Evolutionary conservation across 2,329 filamentous ascomycete genomes (phyloP).

Genomic region (Delphinella strobiligena): DNA sequence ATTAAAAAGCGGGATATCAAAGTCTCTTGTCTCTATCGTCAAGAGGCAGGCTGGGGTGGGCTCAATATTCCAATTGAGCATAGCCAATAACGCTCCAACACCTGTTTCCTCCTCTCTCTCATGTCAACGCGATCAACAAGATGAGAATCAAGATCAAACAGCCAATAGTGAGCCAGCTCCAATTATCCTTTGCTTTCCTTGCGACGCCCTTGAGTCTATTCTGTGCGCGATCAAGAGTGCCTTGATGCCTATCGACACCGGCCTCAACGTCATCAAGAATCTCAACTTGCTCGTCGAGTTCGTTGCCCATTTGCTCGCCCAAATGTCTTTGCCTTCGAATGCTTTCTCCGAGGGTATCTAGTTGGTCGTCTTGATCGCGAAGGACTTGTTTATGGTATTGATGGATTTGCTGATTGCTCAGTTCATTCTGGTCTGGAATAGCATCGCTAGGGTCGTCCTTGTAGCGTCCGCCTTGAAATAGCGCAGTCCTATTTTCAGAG

Average conservation of each 20-base stretch:
- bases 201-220: conserved; percentile 60
- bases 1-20: no score
- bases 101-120: neutral
- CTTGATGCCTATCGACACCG: conserved; percentile 68
- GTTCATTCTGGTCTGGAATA: conserved; percentile 38
- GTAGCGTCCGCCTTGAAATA: conserved; percentile 45
- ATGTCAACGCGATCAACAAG: conserved; percentile 50
- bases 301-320: conserved; percentile 90
- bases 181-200: conserved; percentile 67
- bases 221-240: conserved; percentile 62
- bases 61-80: no score
- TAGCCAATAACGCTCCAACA: no score
- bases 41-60: no score
- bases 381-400: conserved; percentile 70
- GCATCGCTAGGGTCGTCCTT: conserved; percentile 51
- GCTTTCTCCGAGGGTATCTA: conserved; percentile 75
- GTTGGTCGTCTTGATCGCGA: conserved; percentile 80
- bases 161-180: conserved; percentile 74
- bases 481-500: conserved; percentile 40
- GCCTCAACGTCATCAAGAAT: conserved; percentile 83
- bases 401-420: conserved; percentile 79
- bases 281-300: conserved; percentile 80
- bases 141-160: conserved; percentile 69
- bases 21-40: no score
- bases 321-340: conserved; percentile 86